Percentiles rank a stretch among this genome's conserved stretches.
Evolutionary conservation across 1,284 basidiomycete genomes (phyloP).

Genomic region (Hemileia vastatrix): DNA sequence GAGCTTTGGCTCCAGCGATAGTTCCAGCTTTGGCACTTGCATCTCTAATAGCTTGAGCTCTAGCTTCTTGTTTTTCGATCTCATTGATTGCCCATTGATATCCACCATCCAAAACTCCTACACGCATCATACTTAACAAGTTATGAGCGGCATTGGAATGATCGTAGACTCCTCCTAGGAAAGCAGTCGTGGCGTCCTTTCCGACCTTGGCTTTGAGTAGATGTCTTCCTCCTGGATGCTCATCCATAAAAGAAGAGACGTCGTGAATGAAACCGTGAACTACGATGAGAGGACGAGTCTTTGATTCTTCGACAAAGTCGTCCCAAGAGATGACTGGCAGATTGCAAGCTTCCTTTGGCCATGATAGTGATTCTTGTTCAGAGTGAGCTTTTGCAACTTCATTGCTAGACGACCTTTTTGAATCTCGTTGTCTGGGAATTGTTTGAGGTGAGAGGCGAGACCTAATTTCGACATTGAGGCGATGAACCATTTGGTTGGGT

Average conservation of each 20-base stretch:
- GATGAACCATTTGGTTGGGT: constrained; percentile 45
- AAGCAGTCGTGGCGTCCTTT: constrained; percentile 41
- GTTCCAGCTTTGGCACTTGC: not conserved
- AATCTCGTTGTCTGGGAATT: constrained; percentile 44
- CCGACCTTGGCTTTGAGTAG: constrained; percentile 38
- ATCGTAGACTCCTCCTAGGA: too few species aligned
- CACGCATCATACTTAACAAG: constrained; percentile 41
- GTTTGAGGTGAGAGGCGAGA: constrained; percentile 40
- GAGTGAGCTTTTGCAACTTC: constrained; percentile 38
- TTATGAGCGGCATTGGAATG: constrained; percentile 43
- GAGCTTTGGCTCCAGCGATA: too few species aligned
- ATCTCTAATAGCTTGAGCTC: constrained; percentile 10
- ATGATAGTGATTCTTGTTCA: constrained; percentile 30
- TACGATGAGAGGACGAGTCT: constrained; percentile 39
- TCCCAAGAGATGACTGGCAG: constrained; percentile 43
- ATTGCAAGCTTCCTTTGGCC: constrained; percentile 37
- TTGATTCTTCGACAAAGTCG: constrained; percentile 39
- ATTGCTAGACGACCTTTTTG: constrained; percentile 40
- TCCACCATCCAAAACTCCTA: constrained; percentile 41
- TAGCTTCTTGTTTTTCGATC: constrained; percentile 25
- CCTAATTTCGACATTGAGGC: constrained; percentile 33
- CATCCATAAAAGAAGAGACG: constrained; percentile 38
- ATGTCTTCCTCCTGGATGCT: too few species aligned
- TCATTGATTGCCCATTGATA: constrained; percentile 39
- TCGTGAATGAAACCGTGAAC: constrained; percentile 37